These are phyloP conservation scores for Funneliformis caledonium DNA, from an alignment of 371 early-diverging fungal genomes.

Conservation along the genomic window DNA sequence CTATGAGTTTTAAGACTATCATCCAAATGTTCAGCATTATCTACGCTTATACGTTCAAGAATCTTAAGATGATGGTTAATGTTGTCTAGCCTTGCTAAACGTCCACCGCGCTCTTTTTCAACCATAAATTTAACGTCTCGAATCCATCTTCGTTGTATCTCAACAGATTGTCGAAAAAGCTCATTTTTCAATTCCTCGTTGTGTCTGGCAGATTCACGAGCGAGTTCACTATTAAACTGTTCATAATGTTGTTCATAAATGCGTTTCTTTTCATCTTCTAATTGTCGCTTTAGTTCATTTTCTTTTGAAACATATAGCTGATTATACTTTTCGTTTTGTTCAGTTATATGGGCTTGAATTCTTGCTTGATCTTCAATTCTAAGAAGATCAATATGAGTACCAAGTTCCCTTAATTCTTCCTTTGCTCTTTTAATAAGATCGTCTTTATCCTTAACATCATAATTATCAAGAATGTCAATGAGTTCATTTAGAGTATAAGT, in stretches of 20 bases:
- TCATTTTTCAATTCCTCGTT: slow-evolving; percentile 11
- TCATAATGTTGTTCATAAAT: slow-evolving; percentile 10
- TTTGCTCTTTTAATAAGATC: slow-evolving; percentile 12
- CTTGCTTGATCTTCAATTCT: slow-evolving; percentile 1
- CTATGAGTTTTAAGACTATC: slow-evolving; percentile 61
- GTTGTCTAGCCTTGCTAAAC: slow-evolving; percentile 84
- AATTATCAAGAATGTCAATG: background rate
- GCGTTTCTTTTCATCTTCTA: slow-evolving; percentile 15
- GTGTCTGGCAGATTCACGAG: slow-evolving; percentile 13
- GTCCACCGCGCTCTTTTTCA: slow-evolving; percentile 89
- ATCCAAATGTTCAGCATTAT: slow-evolving; percentile 66
- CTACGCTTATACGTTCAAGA: slow-evolving; percentile 68
- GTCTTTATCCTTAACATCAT: background rate
- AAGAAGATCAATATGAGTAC: background rate
- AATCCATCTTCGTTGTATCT: slow-evolving; percentile 61
- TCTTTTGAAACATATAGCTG: slow-evolving; percentile 8
- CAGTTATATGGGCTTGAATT: background rate
- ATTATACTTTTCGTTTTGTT: slow-evolving; percentile 29
- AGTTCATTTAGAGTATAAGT: slow-evolving; percentile 10
- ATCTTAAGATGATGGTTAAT: slow-evolving; percentile 74
- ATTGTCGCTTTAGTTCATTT: background rate
- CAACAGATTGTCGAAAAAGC: slow-evolving; percentile 51
- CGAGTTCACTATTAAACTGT: slow-evolving; percentile 14
- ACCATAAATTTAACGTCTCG: slow-evolving; percentile 79
- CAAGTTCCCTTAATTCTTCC: slow-evolving; percentile 22